These are phyloP conservation scores for Pythium biforme DNA, from an alignment of 352 stramenopile genomes.

Conservation along the genomic window DNA sequence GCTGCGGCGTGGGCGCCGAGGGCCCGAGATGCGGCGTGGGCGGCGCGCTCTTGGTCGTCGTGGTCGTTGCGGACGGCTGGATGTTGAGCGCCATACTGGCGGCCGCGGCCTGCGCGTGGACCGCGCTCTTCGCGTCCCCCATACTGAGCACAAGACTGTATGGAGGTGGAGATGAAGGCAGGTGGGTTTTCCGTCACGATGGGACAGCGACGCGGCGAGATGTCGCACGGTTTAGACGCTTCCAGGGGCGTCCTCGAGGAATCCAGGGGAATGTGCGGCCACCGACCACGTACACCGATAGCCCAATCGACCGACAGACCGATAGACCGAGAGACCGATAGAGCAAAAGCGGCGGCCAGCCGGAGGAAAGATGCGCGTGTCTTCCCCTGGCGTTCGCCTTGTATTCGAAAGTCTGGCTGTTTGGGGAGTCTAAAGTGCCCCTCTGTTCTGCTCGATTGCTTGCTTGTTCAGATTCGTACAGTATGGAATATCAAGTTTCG, in stretches of 20 bases:
- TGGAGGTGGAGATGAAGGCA: too few relatives aligned
- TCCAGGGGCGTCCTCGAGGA: too few relatives aligned
- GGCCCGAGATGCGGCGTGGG: slow-evolving; percentile 2
- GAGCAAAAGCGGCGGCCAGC: neutral
- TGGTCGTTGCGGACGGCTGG: neutral
- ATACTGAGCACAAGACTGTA: neutral
- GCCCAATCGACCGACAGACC: neutral
- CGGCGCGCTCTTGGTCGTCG: neutral
- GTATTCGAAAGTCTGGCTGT: too few relatives aligned
- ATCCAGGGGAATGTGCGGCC: too few relatives aligned
- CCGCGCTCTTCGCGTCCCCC: slow-evolving; percentile 6
- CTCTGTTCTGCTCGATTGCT: too few relatives aligned
- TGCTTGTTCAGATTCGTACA: neutral
- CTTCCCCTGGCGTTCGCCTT: neutral
- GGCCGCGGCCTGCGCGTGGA: slow-evolving; percentile 2
- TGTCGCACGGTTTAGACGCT: too few relatives aligned
- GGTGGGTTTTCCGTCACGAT: too few relatives aligned
- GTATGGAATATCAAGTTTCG: neutral
- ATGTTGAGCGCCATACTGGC: neutral
- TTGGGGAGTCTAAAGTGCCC: too few relatives aligned
- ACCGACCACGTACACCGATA: too few relatives aligned
- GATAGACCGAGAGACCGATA: neutral
- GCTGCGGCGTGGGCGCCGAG: slow-evolving; percentile 4
- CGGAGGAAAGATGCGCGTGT: neutral
- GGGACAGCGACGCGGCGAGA: too few relatives aligned